Base-by-base conservation (phyloP, 2,329 filamentous ascomycete genomes). In the Cytospora schulzeri region DNA sequence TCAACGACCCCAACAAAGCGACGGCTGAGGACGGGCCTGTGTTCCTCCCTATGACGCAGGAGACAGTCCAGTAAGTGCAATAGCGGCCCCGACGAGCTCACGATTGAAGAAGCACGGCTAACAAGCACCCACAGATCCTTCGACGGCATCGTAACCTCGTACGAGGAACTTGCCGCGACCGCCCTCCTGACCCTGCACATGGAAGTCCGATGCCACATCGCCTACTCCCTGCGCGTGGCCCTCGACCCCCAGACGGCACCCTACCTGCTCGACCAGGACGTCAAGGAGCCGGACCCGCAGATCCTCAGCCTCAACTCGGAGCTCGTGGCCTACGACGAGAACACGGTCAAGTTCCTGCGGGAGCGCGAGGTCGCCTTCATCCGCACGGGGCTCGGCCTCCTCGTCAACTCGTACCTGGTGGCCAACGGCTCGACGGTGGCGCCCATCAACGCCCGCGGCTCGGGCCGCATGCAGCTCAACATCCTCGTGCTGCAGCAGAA, bases 401-500 rank as follows among this genome's bases (percentile, higher is more conserved):
- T 98, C 24, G 90, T 95, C 70, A 93, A 96, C 74, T 82, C 83
- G 11, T 91, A 90, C 72, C 87, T 98, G 3, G 87, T 97, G 45
- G 81, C 87, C 66, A 91, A 91, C 68, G 87, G 88, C 1, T 80
- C 83, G 22, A 85, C 86, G 73, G 90, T 94, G 53, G 87, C 88
- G 57, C 88, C 90, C 9, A 94, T 99, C 88, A 97, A 99, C 75
- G 80, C 79, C 45, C 86, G 90, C 70, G 95, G 95, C 51, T 91
- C 89, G 66, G 87, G 88, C n/a, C 86, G 93, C 45, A 93, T 99
- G 86, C 90, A 93, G 75, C 86, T 98, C 72, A 97, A 99, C 75
- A 92, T 97, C 57, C 84, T 97, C 28, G 95, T 99, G 50, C 81
- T 99, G 59, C 94, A 98, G 77, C 95, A 99, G 75, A 97, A 97